Conservation (phyloP, 2,329 filamentous ascomycete species). For the Xylariaceae sp. region DNA sequence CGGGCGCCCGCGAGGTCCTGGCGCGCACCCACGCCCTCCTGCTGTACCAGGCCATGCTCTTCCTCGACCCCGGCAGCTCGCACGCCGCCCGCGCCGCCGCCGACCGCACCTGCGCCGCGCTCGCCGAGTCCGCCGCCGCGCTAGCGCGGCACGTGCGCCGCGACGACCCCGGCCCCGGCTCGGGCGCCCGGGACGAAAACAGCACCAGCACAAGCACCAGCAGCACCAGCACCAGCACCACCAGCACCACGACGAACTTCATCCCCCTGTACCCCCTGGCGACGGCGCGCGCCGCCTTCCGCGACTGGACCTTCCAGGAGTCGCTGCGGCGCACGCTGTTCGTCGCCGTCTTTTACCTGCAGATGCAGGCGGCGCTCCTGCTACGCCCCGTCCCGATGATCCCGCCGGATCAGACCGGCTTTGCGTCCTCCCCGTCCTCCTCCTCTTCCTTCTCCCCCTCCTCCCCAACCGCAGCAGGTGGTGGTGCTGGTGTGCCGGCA, state of each 20-base stretch:
- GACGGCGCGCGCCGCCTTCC: constrained; percentile 7
- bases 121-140: constrained; percentile 5
- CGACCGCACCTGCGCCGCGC: constrained; percentile 3
- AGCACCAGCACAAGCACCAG: no score
- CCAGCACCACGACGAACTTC: background rate
- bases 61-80: constrained; percentile 11
- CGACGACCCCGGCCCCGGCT: constrained; percentile 1
- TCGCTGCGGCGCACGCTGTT: constrained; percentile 10
- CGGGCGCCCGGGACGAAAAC: no score
- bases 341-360: constrained; percentile 7
- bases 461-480: background rate
- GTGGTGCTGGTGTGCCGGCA: background rate
- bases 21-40: constrained; percentile 11
- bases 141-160: constrained; percentile 3
- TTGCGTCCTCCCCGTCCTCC: background rate
- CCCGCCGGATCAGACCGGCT: background rate
- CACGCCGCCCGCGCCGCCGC: constrained; percentile 4
- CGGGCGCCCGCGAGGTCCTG: constrained; percentile 3
- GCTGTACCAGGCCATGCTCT: constrained; percentile 12
- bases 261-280: constrained; percentile 10
- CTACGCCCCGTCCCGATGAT: constrained; percentile 2
- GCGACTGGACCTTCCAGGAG: constrained; percentile 12
- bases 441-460: background rate
- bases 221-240: no score
- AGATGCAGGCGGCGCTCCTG: constrained; percentile 7